Percentiles rank a stretch among this genome's conserved stretches.
These are phyloP conservation scores for Lizonia empirigonia DNA, from an alignment of 2,329 filamentous ascomycete species.

Conservation along the genomic window DNA sequence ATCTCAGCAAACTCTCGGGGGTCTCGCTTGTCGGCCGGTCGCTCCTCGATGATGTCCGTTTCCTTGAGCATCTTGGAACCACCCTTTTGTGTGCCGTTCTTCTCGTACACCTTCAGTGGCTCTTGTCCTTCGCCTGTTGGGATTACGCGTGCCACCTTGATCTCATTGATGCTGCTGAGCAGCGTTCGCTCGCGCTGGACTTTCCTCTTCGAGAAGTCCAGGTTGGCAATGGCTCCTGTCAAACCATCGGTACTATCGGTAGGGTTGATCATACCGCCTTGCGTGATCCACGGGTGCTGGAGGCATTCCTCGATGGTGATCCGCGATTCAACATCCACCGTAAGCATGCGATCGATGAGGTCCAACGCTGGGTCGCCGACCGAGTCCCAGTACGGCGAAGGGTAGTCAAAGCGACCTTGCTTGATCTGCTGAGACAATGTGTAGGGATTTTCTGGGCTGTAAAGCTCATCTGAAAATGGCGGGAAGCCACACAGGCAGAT, in stretches of 20 bases:
- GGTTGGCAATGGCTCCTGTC: slow-evolving; percentile 78
- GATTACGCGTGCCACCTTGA: slow-evolving; percentile 66
- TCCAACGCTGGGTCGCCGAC: slow-evolving; percentile 87
- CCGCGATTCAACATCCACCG: slow-evolving; percentile 80
- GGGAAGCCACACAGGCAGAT: slow-evolving; percentile 97
- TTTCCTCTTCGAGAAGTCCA: slow-evolving; percentile 85
- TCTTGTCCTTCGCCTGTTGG: slow-evolving; percentile 59
- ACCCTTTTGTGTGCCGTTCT: slow-evolving; percentile 39
- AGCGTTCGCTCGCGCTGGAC: slow-evolving; percentile 82
- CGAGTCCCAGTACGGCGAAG: slow-evolving; percentile 93
- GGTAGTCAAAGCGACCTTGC: slow-evolving; percentile 87
- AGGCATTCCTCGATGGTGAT: slow-evolving; percentile 91
- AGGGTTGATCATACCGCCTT: slow-evolving; percentile 55
- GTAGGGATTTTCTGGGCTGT: slow-evolving; percentile 79
- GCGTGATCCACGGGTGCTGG: slow-evolving; percentile 85
- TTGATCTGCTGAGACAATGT: slow-evolving; percentile 89
- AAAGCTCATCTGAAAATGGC: slow-evolving; percentile 94
- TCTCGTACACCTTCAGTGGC: slow-evolving; percentile 48
- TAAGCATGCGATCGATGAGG: slow-evolving; percentile 92
- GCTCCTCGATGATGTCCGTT: slow-evolving; percentile 55
- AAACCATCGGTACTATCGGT: slow-evolving; percentile 92
- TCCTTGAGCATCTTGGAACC: slow-evolving; percentile 24
- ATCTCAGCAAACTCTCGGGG: slow-evolving; percentile 80
- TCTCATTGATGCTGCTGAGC: slow-evolving; percentile 79
- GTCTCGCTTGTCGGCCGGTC: slow-evolving; percentile 69